Conservation (phyloP, 441 rosid species). For the Adansonia madagascariensis region DNA sequence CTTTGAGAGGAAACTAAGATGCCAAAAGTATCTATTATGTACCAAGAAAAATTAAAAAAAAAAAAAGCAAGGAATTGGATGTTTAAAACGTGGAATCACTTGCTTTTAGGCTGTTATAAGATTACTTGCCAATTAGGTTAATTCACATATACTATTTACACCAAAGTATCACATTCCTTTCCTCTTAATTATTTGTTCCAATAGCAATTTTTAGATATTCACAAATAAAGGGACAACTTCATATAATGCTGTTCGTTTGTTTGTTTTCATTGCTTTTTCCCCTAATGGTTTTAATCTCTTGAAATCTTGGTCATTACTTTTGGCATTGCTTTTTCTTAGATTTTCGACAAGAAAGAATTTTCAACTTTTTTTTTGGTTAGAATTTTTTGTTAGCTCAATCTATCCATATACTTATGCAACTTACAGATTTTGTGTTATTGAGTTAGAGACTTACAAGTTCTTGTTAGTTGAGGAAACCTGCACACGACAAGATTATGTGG, state of each 20-base stretch:
- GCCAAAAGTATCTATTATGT: conserved; percentile 3
- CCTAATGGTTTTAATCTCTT: neutral
- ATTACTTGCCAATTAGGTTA: conserved; percentile 14
- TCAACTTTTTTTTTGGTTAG: neutral
- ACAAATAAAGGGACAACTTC: neutral
- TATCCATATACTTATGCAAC: no score
- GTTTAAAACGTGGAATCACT: conserved; percentile 17
- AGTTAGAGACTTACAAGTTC: neutral
- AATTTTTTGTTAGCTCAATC: neutral
- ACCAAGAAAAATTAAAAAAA: neutral
- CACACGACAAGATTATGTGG: neutral
- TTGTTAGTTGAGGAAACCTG: neutral
- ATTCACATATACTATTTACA: neutral
- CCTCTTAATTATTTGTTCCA: neutral
- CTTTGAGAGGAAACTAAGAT: conserved; percentile 20
- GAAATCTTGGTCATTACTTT: conserved; percentile 1
- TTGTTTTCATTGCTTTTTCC: neutral
- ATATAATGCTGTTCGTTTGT: neutral
- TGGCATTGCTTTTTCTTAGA: conserved; percentile 12
- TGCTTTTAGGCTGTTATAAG: neutral
- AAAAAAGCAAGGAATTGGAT: neutral
- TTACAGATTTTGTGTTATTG: no score
- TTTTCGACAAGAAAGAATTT: neutral
- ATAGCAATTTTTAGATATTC: neutral
- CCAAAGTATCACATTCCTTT: conserved; percentile 19